Evolutionary conservation across 768 basidiomycete genomes (phyloP), one percentile per base, ranked within the genome.

Genomic region (Suillus bovinus): DNA sequence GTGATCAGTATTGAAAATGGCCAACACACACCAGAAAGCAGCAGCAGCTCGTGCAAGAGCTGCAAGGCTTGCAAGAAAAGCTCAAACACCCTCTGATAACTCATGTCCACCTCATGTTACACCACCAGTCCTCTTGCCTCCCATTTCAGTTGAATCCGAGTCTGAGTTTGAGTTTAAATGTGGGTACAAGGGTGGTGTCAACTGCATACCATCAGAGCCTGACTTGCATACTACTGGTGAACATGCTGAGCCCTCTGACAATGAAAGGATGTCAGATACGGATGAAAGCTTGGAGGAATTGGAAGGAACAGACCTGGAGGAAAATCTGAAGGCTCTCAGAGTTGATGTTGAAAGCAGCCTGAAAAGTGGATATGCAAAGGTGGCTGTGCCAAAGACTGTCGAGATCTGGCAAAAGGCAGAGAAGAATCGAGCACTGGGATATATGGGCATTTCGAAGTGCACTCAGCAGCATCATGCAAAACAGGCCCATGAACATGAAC

Each of bases 31-130:
- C 29, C 54, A 55, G 54, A 55, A 55, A 55, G 53, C 31, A 33
- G 54, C 54, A 34, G 54, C 54, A 34, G 54, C 54, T 55, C 24
- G 31, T 55, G 54, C 54, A 55, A 55, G 54, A 55, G 54, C 31
- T 55, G 54, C 33, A 39, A 55, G n/a, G 27, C 31, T 33, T 55
- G 31, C 20, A 17, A 55, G 38, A 33, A 55, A 55, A 39, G 38
- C 31, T 4, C 38, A 1, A 55, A 47, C 24, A 27, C 3, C 8
- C 33, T 34, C n/a, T n/a, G n/a, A n/a, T n/a, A n/a, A n/a, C n/a
- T n/a, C n/a, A n/a, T n/a, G 5, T 22, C n/a, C 54, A 13, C 54
- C 54, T 55, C 17, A 1, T n/a, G 27, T 24, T 34, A 34, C 10
- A 33, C 10, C 17, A n/a, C 31, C 31, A 33, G 38, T 33, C 54